Percentiles rank a stretch among this genome's conserved stretches.
Evolutionary conservation across 805 yeast genomes (phyloP).

Genomic region (Hanseniaspora meyeri): DNA sequence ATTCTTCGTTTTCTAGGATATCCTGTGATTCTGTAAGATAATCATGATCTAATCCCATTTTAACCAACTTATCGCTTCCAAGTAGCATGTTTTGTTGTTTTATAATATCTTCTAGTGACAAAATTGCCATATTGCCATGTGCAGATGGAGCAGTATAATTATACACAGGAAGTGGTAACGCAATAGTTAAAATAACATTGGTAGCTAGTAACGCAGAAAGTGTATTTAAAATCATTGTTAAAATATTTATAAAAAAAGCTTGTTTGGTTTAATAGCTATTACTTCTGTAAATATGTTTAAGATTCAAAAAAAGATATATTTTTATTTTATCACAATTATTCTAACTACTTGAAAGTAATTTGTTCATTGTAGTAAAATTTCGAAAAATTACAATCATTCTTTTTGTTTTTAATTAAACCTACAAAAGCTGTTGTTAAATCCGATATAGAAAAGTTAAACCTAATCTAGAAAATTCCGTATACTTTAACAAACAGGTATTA

Average conservation of each 20-base stretch:
- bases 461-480: no score
- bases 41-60: neutral
- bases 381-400: no score
- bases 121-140: neutral
- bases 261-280: no score
- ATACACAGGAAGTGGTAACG: neutral
- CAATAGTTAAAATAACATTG: neutral
- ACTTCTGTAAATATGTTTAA: no score
- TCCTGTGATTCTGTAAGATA: neutral
- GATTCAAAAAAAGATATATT: no score
- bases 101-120: neutral
- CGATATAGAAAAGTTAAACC: neutral
- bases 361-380: neutral
- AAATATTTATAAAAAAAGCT: no score
- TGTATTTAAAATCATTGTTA: neutral
- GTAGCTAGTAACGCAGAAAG: neutral
- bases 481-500: no score
- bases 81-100: neutral
- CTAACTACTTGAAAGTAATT: neutral
- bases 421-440: neutral
- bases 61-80: neutral
- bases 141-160: neutral
- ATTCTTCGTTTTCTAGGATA: neutral
- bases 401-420: neutral
- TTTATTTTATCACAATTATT: no score